These are phyloP conservation scores for Lachnellula suecica DNA, from an alignment of 2,329 filamentous ascomycete genomes.

Conservation along the genomic window DNA sequence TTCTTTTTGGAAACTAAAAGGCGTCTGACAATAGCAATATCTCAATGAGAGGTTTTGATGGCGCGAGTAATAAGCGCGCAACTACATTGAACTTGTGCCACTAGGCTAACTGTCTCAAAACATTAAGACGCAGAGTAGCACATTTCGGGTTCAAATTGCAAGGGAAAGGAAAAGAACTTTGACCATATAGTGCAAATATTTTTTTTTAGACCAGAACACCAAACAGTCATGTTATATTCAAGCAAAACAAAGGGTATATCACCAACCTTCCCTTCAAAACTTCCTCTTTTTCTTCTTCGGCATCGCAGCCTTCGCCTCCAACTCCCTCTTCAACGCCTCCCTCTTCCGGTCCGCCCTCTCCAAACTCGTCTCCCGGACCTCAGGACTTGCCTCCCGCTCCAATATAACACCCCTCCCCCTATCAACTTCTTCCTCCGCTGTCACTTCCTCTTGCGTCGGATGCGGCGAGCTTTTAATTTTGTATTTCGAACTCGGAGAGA, in stretches of 20 bases:
- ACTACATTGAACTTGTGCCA: too few relatives aligned
- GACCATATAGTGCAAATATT: too few relatives aligned
- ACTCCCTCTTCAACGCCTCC: conserved; percentile 26
- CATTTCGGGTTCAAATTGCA: too few relatives aligned
- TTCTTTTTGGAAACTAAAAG: too few relatives aligned
- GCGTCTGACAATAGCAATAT: too few relatives aligned
- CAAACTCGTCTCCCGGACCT: conserved; percentile 26
- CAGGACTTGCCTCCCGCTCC: conserved; percentile 15
- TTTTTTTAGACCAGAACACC: too few relatives aligned
- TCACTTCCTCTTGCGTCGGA: neutral
- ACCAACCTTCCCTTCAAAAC: conserved; percentile 24
- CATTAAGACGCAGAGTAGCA: too few relatives aligned
- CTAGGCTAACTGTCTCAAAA: too few relatives aligned
- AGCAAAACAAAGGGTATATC: neutral
- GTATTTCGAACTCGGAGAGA: neutral
- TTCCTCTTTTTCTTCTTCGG: conserved; percentile 35
- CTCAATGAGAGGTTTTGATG: too few relatives aligned
- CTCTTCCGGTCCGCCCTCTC: conserved; percentile 33
- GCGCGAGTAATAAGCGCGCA: too few relatives aligned
- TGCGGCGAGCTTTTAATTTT: neutral
- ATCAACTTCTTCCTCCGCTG: neutral
- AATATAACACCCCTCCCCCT: conserved; percentile 16
- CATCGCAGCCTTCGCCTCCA: conserved; percentile 32
- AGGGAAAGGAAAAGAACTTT: too few relatives aligned
- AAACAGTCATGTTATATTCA: neutral